These are phyloP conservation scores for Puccinia horiana DNA, from an alignment of 1,284 basidiomycete species.

Conservation along the genomic window DNA sequence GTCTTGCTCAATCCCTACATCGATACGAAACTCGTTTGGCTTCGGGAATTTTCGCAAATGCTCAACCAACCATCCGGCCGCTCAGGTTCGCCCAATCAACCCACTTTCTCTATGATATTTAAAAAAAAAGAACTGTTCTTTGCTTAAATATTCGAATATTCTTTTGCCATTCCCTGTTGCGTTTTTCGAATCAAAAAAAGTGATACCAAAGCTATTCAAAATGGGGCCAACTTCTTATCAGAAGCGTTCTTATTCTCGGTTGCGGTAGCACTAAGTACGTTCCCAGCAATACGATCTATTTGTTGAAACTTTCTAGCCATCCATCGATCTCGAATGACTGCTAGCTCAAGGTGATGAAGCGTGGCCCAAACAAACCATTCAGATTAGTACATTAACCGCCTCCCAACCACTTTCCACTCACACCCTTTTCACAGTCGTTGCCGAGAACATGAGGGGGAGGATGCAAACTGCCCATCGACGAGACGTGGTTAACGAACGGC, in stretches of 20 bases:
- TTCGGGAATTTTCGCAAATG: conserved; percentile 23
- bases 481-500: conserved; percentile 25
- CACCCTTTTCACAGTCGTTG: conserved; percentile 21
- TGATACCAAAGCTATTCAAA: conserved; percentile 45
- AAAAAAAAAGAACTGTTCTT: neutral
- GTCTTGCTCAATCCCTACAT: conserved; percentile 38
- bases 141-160: neutral
- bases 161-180: neutral
- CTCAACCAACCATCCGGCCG: conserved; percentile 22
- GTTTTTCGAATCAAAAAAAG: neutral
- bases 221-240: conserved; percentile 44
- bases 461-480: conserved; percentile 30
- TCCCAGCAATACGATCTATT: no score
- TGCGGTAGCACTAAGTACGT: conserved; percentile 25
- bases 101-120: neutral
- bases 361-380: neutral
- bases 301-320: no score
- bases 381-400: neutral
- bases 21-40: conserved; percentile 41
- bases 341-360: neutral
- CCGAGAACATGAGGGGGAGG: conserved; percentile 30
- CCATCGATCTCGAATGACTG: neutral
- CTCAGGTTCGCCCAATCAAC: neutral
- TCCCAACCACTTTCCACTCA: neutral
- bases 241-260: conserved; percentile 46